phyloP scores from a whole-genome alignment of 257 asterid species.

The Solanum gracilifrons region DNA sequence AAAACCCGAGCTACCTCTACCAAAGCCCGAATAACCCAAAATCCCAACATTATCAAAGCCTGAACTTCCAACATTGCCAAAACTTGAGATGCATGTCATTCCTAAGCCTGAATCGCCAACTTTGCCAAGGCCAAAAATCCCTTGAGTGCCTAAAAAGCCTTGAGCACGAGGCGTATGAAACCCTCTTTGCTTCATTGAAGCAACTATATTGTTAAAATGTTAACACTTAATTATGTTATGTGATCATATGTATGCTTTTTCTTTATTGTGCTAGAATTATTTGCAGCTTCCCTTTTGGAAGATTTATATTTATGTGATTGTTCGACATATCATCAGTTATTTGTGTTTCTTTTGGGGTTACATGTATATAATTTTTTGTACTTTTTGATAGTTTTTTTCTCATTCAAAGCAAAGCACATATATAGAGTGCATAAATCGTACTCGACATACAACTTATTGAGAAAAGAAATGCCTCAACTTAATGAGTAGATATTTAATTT shows the following conservation, averaged over 20 bases:
- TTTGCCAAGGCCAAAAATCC: not conserved
- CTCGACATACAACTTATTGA: too few relatives aligned
- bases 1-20: constrained; percentile 12
- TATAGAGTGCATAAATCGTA: too few relatives aligned
- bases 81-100: not conserved
- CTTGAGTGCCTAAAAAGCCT: not conserved
- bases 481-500: too few relatives aligned
- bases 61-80: not conserved
- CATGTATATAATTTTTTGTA: not conserved
- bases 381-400: too few relatives aligned
- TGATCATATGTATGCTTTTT: not conserved
- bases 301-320: too few relatives aligned
- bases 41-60: constrained; percentile 6
- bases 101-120: not conserved
- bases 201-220: not conserved
- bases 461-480: too few relatives aligned
- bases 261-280: not conserved
- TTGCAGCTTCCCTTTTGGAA: not conserved
- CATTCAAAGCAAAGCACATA: too few relatives aligned
- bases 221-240: not conserved
- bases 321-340: too few relatives aligned
- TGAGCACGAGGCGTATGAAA: not conserved
- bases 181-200: not conserved
- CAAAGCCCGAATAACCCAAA: constrained; percentile 13
- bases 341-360: not conserved